Conservation (phyloP, 192 early-diverging fungal genomes). For the Coemansia sp. region DNA sequence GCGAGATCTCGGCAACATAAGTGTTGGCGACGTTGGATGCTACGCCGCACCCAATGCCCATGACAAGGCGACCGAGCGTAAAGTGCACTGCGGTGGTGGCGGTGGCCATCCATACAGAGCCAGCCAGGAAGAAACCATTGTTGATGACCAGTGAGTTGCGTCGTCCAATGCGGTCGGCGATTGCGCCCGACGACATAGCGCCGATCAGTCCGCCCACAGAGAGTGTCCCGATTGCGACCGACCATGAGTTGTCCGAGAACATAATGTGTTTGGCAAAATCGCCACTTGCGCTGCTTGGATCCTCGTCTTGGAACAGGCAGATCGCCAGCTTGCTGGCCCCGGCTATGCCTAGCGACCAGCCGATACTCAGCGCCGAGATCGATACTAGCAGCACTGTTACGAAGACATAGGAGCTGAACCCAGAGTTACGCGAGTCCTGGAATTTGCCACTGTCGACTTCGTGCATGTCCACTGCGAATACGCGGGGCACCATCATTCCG, state of each 20-base stretch:
- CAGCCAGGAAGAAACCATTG: conserved; percentile 71
- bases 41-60: conserved; percentile 73
- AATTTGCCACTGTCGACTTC: conserved; percentile 48
- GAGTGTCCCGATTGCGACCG: conserved; percentile 55
- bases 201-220: conserved; percentile 68
- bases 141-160: conserved; percentile 67
- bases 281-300: neutral
- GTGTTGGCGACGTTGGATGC: conserved; percentile 58
- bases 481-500: conserved; percentile 17
- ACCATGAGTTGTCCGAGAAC: conserved; percentile 52
- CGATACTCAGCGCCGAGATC: conserved; percentile 43
- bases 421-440: conserved; percentile 47
- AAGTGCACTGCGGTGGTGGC: conserved; percentile 64
- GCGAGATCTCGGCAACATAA: conserved; percentile 76
- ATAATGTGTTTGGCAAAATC: conserved; percentile 34
- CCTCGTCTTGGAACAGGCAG: conserved; percentile 22
- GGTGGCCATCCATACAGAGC: conserved; percentile 63
- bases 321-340: conserved; percentile 46
- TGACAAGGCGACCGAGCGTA: conserved; percentile 70
- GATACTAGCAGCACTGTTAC: conserved; percentile 38
- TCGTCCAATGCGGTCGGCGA: conserved; percentile 62
- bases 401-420: conserved; percentile 48
- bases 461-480: conserved; percentile 51
- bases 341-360: conserved; percentile 40
- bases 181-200: conserved; percentile 58